Base-by-base conservation (phyloP, 2,329 filamentous ascomycete genomes). In the Fusarium graminum region DNA sequence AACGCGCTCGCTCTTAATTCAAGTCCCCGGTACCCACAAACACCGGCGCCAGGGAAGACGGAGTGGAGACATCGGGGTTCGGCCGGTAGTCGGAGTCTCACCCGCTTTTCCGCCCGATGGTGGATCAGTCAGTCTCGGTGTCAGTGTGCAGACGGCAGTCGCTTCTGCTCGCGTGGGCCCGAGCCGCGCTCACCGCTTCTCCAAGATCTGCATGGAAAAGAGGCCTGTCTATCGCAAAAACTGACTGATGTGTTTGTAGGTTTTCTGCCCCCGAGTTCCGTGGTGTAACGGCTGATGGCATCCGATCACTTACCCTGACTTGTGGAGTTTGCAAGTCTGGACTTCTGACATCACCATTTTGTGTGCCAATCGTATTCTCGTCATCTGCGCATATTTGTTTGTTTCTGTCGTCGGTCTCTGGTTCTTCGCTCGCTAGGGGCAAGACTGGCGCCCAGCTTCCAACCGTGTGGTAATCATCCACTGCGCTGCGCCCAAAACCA, bases 401-500 rank as follows among this genome's bases (percentile, higher is more conserved):
- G 5, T 25, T 34, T 26, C 36, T 46, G 7, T 11, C 12, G 4
- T 43, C 19, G 2, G 25, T 26, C 1, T 28, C 19, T 1, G 7
- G 9, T 3, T 68, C 25, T 36, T 45, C 41, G 50, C 59, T n/a
- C 0, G 77, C 75, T 17, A 80, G 74, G 19, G 74, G 76, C 42
- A 77, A 78, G 13, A 76, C 71, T 1, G 75, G 74, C 3, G 66
- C 71, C 77, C 77, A 79, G n/a, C 69, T 69, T 3, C 62, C 63
- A 3, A 78, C 45, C 3, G 71, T 67, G 4, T 70, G 65, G 2
- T 64, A 57, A n/a, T 75, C 74, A 17, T 73, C 63, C 11, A 72
- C 60, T 0, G 71, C 73, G 1, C 76, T 81, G 53, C 78, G 82
- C 0, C 86, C 86, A 59, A 89, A 89, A 1, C 86, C 86, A 1